Conservation (phyloP, 345 rosid species). For the Salix exigua region DNA sequence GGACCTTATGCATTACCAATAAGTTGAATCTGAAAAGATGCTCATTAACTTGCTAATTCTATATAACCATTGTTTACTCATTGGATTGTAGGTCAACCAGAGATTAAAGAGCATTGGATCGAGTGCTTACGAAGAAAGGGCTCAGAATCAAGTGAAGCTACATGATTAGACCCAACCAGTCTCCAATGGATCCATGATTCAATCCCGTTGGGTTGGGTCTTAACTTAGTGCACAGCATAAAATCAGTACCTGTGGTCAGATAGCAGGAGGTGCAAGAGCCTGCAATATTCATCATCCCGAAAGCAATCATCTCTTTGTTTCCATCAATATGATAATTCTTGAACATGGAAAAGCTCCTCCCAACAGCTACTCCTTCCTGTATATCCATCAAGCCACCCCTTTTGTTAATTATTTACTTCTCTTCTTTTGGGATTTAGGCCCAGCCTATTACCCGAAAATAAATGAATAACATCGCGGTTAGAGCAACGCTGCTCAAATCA, state of each 20-base stretch:
- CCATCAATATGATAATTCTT: constrained; percentile 47
- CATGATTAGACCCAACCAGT: background rate
- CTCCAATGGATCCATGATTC: background rate
- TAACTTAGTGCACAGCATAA: background rate
- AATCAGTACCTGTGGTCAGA: constrained; percentile 30
- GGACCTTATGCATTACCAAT: background rate
- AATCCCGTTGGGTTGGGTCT: background rate
- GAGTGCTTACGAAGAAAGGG: background rate
- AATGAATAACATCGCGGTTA: background rate
- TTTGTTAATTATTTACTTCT: background rate
- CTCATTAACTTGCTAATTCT: no score
- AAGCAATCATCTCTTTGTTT: constrained; percentile 48
- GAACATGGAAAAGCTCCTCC: constrained; percentile 40
- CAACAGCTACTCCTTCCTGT: constrained; percentile 48
- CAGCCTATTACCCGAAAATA: background rate
- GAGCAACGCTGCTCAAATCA: no score
- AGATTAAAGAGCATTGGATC: background rate
- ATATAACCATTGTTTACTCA: background rate
- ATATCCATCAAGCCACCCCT: background rate
- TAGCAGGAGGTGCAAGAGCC: constrained; percentile 47
- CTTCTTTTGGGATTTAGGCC: background rate
- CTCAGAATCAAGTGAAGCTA: background rate
- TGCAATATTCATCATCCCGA: constrained; percentile 42
- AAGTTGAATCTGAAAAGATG: no score
- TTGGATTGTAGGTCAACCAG: background rate